A percentile compares a stretch with the other conserved stretches of the same genome.
Conservation (phyloP, 2,329 filamentous ascomycete genomes). For the Cercospora sp. region DNA sequence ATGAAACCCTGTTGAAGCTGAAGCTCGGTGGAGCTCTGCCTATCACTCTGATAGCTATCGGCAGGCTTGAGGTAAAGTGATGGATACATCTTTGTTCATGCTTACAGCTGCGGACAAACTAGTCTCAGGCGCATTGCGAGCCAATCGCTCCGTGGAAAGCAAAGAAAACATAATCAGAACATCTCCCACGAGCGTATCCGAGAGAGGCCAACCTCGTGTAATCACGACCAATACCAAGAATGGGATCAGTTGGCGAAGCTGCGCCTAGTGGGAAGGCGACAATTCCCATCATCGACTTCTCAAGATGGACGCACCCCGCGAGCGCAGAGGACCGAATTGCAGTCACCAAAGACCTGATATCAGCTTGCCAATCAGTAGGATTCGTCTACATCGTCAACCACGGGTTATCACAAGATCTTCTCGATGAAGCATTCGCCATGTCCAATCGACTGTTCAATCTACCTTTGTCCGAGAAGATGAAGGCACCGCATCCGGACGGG, state of each 20-base stretch:
- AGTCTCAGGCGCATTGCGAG: background rate
- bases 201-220: background rate
- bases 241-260: background rate
- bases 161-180: background rate
- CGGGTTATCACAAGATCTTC: slow-evolving; percentile 36
- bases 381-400: slow-evolving; percentile 48
- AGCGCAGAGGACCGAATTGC: background rate
- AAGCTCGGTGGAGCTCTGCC: background rate
- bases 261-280: background rate
- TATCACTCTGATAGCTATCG: background rate
- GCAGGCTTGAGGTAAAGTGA: background rate
- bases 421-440: slow-evolving; percentile 35
- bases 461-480: slow-evolving; percentile 39
- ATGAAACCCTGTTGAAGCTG: background rate
- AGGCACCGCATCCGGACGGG: slow-evolving; percentile 44
- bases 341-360: slow-evolving; percentile 40
- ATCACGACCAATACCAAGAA: background rate
- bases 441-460: slow-evolving; percentile 43
- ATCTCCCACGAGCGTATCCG: background rate
- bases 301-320: slow-evolving; percentile 14
- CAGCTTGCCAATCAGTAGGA: slow-evolving; percentile 42
- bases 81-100: background rate
- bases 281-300: slow-evolving; percentile 31
- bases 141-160: background rate
- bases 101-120: background rate